Evolutionary conservation across 2,329 filamentous ascomycete genomes (phyloP), one percentile per base, ranked within the genome.

Genomic region (Aurifilum marmelostoma): DNA sequence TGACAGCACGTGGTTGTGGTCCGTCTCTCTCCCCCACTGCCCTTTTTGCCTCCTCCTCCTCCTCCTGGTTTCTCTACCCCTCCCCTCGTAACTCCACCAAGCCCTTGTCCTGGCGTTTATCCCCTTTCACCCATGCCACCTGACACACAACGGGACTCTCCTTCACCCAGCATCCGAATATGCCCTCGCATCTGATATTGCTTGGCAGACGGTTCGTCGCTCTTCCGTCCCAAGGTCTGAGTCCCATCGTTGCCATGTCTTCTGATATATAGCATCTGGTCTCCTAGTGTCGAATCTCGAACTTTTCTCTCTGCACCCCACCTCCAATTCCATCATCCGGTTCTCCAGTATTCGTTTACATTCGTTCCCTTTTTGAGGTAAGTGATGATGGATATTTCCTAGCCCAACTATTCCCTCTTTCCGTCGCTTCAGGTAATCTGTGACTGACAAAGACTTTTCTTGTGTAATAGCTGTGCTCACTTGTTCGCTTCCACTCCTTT

Each of bases 391-490:
- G 34, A n/a, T 16, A 14, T n/a, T 27, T 29, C 4, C 43, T 21
- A 18, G n/a, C 24, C 6, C 24, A 8, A 34, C 8, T 34, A 34
- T 34, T 34, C 50, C 9, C 14, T 52, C 7, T 11, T 52, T 3
- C 50, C n/a, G 7, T 14, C 14, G 9, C 24, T 24, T 14, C 24
- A 16, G 24, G 24, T 24, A 7, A 27, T 24, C n/a, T 66, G 34
- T 61, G 63, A 18, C 66, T 18, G 5, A 54, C 50, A 54, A 63
- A 58, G 27, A 47, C 72, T n/a, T n/a, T n/a, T n/a, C n/a, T n/a
- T n/a, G n/a, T n/a, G n/a, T n/a, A n/a, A n/a, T n/a, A 84, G 83
- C 82, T 84, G 82, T 83, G 82, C 82, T 84, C 83, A 76, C 78
- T 80, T 80, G 78, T 82, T 82, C 77, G 71, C 75, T 81, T 80